These are phyloP conservation scores for Auriscalpium vulgare DNA, from an alignment of 768 basidiomycete species.

Conservation along the genomic window DNA sequence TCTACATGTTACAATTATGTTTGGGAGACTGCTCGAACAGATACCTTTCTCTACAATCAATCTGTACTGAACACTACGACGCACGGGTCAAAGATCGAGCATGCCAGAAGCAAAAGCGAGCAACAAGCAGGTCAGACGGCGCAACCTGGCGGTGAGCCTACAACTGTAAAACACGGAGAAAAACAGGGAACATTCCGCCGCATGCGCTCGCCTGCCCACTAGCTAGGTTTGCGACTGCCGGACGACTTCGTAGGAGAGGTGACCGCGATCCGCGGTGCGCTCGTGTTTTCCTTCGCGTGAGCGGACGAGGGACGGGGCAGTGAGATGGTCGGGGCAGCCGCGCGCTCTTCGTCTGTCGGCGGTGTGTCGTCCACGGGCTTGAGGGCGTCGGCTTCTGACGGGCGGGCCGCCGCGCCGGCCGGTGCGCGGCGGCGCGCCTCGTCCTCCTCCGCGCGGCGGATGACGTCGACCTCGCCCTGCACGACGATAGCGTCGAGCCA, in stretches of 20 bases:
- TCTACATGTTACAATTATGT: neutral
- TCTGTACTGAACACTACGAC: neutral
- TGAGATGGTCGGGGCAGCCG: constrained; percentile 10
- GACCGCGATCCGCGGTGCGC: constrained; percentile 1
- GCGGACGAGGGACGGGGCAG: constrained; percentile 12
- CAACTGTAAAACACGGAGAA: neutral
- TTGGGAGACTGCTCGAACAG: neutral
- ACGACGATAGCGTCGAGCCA: constrained; percentile 86
- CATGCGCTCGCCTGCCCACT: neutral
- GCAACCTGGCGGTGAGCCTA: neutral
- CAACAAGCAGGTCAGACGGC: neutral
- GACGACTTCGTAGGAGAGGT: neutral
- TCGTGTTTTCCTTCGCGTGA: constrained; percentile 19
- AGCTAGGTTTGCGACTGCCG: constrained; percentile 7
- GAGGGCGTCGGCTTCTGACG: constrained; percentile 48
- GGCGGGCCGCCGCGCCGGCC: constrained; percentile 28
- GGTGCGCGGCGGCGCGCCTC: constrained; percentile 30
- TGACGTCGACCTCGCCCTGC: constrained; percentile 85
- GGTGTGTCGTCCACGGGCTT: constrained; percentile 63
- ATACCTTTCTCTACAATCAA: neutral
- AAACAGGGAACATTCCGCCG: neutral
- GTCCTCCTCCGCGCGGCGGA: constrained; percentile 53
- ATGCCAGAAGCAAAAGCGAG: neutral
- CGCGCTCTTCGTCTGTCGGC: constrained; percentile 7
- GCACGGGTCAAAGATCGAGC: neutral